Evolutionary conservation across 23 red algal species (phyloP).

Genomic region (Agarophyton chilense): DNA sequence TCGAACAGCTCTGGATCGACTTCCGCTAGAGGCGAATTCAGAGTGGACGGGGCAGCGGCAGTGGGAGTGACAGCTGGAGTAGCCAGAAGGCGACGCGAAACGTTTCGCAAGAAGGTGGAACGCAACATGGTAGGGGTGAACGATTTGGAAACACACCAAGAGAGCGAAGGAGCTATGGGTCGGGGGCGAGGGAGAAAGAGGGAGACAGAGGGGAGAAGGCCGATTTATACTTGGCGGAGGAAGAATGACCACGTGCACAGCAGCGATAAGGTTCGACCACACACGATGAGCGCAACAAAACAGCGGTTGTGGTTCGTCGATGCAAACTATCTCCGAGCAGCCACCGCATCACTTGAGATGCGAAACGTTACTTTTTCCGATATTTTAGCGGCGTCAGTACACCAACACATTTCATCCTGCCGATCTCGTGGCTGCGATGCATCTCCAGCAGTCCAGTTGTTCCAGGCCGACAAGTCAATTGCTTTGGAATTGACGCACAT

Average conservation of each 20-base stretch:
- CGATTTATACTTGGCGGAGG: conserved; percentile 6
- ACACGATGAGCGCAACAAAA: neutral
- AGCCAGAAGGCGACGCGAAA: conserved; percentile 58
- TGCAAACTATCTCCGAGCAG: conserved; percentile 2
- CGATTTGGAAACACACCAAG: neutral
- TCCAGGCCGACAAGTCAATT: neutral
- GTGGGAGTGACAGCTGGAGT: conserved; percentile 49
- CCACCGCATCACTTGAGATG: conserved; percentile 14
- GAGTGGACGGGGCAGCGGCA: conserved; percentile 21
- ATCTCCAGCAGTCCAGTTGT: neutral
- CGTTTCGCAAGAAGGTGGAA: conserved; percentile 23
- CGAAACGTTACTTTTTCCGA: conserved; percentile 1
- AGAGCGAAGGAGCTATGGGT: neutral
- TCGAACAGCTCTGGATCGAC: conserved; percentile 88
- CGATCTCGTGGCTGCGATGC: conserved; percentile 26
- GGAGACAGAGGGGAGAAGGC: neutral
- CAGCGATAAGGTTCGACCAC: neutral
- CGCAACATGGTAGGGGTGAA: conserved; percentile 33
- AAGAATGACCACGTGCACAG: neutral
- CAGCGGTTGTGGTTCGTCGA: conserved; percentile 33
- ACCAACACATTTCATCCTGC: neutral
- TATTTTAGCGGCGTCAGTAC: neutral
- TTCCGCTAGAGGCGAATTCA: conserved; percentile 82
- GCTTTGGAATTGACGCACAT: neutral
- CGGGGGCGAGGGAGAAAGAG: neutral